These are phyloP conservation scores for Oryza meridionalis DNA, from an alignment of 176 grass and related monocot genomes.

Conservation along the genomic window DNA sequence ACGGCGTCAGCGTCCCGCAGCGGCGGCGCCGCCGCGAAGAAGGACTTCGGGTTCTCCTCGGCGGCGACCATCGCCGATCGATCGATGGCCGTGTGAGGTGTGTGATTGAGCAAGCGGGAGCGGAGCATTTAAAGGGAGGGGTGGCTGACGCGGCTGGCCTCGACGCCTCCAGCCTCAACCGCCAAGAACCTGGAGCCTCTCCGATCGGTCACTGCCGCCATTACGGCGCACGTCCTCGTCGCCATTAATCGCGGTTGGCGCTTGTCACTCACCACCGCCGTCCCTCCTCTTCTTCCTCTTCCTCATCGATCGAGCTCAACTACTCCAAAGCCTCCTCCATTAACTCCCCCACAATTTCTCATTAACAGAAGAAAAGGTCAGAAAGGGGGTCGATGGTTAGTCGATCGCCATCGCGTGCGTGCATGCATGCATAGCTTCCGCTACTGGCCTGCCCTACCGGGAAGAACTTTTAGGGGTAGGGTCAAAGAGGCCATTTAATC, in stretches of 20 bases:
- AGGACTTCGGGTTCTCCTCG: conserved; percentile 44
- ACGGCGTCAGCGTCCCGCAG: conserved; percentile 47
- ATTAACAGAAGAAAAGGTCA: not conserved
- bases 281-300: not conserved
- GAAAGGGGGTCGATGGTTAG: not conserved
- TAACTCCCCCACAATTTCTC: not conserved
- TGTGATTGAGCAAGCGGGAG: not conserved
- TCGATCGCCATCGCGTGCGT: not conserved
- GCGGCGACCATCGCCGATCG: conserved; percentile 30
- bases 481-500: not conserved
- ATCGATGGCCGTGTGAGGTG: no score
- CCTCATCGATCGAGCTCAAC: not conserved
- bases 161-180: not conserved
- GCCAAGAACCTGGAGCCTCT: not conserved
- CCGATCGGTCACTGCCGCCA: not conserved
- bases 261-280: not conserved
- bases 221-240: not conserved
- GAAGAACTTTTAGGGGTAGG: not conserved
- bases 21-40: conserved; percentile 65
- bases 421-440: not conserved
- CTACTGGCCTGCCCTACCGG: no score
- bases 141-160: no score
- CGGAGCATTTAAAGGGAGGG: conserved; percentile 43
- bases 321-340: not conserved
- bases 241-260: not conserved